Evolutionary conservation across 257 asterid genomes (phyloP).

Genomic region (Nicotiana sylvestris): DNA sequence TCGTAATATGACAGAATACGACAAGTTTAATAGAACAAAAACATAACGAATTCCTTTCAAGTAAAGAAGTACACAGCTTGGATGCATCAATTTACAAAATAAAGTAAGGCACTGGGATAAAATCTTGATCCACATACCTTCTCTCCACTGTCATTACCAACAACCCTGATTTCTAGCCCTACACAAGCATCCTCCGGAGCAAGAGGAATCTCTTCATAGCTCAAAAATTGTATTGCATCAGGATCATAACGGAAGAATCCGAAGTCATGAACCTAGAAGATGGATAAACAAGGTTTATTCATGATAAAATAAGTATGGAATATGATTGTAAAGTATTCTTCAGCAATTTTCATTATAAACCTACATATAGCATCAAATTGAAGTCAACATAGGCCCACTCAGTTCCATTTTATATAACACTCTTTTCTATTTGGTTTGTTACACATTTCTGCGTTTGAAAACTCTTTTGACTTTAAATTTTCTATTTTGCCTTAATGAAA

Average conservation of each 20-base stretch:
- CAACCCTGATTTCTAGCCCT: slow-evolving; percentile 98
- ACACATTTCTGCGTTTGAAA: neutral
- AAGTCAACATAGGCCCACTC: neutral
- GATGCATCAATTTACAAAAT: slow-evolving; percentile 14
- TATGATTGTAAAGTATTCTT: neutral
- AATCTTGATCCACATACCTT: slow-evolving; percentile 47
- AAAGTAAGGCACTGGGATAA: neutral
- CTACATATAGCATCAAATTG: neutral
- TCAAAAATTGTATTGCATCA: slow-evolving; percentile 76
- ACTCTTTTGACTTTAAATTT: neutral
- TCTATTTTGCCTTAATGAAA: neutral
- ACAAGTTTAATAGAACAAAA: slow-evolving; percentile 1
- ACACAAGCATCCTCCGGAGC: slow-evolving; percentile 97
- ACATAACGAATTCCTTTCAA: neutral
- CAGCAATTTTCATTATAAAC: neutral
- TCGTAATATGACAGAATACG: neutral
- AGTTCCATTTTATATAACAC: neutral
- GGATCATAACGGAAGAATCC: slow-evolving; percentile 95
- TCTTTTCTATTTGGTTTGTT: neutral
- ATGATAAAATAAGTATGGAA: neutral
- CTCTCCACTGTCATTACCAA: slow-evolving; percentile 99
- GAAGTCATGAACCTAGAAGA: slow-evolving; percentile 83
- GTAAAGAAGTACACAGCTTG: neutral
- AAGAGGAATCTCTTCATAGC: slow-evolving; percentile 93
- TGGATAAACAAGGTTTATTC: neutral